Evolutionary conservation across 2,329 filamentous ascomycete genomes (phyloP).

Genomic region (Orbilia quercus): DNA sequence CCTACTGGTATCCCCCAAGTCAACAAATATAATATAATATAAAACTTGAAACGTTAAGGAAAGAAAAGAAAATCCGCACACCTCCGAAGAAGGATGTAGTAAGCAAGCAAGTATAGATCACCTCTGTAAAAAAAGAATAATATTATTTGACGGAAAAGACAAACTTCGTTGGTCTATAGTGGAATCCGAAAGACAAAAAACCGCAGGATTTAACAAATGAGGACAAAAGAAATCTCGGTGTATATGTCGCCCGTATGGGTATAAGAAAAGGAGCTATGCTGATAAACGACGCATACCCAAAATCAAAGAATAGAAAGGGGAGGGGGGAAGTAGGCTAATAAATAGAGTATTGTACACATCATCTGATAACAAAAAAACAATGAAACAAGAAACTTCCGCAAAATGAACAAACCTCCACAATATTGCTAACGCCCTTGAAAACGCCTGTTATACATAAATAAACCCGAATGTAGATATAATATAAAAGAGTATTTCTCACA

Average conservation of each 20-base stretch:
- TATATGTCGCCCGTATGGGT: no score
- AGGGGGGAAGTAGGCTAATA: not conserved
- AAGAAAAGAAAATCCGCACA: no score
- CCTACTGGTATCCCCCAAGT: no score
- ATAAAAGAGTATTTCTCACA: not conserved
- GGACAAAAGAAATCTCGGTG: constrained; percentile 1
- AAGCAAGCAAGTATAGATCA: no score
- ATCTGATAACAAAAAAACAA: not conserved
- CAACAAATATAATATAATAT: no score
- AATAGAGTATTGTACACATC: not conserved
- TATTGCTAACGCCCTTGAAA: constrained; percentile 1
- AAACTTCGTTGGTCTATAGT: constrained; percentile 1
- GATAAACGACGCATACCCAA: no score
- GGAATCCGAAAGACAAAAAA: constrained; percentile 4
- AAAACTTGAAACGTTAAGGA: no score
- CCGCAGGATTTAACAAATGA: not conserved
- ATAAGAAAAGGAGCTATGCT: no score
- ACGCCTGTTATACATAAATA: not conserved
- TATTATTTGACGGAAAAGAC: no score
- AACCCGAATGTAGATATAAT: not conserved
- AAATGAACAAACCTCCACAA: not conserved
- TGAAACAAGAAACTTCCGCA: not conserved
- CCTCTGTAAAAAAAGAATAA: constrained; percentile 20
- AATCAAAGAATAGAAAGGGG: not conserved
- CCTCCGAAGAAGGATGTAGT: no score